These are phyloP conservation scores for Lagenaria siceraria DNA, from an alignment of 306 rosid genomes.

Conservation along the genomic window DNA sequence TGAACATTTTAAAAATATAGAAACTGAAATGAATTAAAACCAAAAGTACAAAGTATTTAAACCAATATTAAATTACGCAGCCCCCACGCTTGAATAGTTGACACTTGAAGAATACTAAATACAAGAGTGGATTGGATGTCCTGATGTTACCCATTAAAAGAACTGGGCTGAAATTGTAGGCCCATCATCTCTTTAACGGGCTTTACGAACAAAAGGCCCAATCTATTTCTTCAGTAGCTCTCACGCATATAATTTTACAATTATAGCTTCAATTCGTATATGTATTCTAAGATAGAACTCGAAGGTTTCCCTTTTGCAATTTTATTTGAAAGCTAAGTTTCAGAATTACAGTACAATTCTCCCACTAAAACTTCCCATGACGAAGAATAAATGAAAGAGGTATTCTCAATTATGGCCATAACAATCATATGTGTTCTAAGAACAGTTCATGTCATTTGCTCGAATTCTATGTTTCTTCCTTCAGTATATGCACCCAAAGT, in stretches of 20 bases:
- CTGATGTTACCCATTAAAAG: neutral
- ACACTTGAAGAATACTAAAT: no score
- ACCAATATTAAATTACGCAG: neutral
- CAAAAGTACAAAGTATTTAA: no score
- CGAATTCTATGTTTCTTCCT: neutral
- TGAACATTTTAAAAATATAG: no score
- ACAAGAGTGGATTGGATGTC: neutral
- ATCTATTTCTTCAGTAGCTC: neutral
- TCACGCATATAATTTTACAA: no score
- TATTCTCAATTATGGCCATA: neutral
- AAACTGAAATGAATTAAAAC: no score
- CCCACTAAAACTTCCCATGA: neutral
- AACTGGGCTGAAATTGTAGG: neutral
- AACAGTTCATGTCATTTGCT: neutral
- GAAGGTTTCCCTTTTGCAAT: neutral
- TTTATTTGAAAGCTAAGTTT: neutral
- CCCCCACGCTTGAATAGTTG: neutral
- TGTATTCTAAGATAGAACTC: no score
- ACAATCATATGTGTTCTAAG: neutral
- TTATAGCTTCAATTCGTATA: no score
- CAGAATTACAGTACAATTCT: neutral
- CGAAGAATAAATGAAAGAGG: neutral
- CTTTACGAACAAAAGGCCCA: neutral
- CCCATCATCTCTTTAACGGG: neutral
- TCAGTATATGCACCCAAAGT: neutral